These are phyloP conservation scores for Dipodascus geniculatus DNA, from an alignment of 805 yeast genomes.

Conservation along the genomic window DNA sequence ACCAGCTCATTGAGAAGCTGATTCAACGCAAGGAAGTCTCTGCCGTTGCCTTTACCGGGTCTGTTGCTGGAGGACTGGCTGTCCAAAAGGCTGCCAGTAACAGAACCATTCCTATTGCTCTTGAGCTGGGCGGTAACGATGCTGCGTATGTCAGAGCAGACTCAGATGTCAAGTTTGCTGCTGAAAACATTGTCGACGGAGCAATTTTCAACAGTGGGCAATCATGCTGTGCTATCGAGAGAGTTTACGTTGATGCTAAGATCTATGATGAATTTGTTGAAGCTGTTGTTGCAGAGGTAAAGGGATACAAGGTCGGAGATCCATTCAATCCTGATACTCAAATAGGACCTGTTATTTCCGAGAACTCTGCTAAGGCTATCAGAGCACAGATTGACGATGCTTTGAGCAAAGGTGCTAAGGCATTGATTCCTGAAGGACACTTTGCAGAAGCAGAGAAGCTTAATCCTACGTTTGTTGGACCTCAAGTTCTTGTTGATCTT, in stretches of 20 bases:
- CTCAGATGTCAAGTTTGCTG: slow-evolving; percentile 51
- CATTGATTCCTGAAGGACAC: slow-evolving; percentile 37
- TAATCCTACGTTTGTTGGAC: slow-evolving; percentile 62
- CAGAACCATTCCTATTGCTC: slow-evolving; percentile 65
- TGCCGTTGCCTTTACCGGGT: slow-evolving; percentile 82
- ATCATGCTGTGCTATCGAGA: slow-evolving; percentile 87
- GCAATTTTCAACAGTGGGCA: slow-evolving; percentile 86
- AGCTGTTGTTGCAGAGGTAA: slow-evolving; percentile 41
- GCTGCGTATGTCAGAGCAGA: slow-evolving; percentile 76
- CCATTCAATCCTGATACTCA: slow-evolving; percentile 61
- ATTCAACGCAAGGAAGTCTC: slow-evolving; percentile 54
- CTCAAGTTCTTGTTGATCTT: slow-evolving; percentile 74
- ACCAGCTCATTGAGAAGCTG: slow-evolving; percentile 60
- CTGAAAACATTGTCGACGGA: slow-evolving; percentile 58
- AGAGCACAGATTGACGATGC: slow-evolving; percentile 37
- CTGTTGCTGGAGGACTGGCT: slow-evolving; percentile 66
- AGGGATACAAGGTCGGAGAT: slow-evolving; percentile 54
- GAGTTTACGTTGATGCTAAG: slow-evolving; percentile 68
- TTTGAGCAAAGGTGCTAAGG: slow-evolving; percentile 41
- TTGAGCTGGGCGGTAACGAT: slow-evolving; percentile 86
- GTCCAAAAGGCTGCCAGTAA: slow-evolving; percentile 65
- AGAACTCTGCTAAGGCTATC: slow-evolving; percentile 36
- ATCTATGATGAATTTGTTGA: slow-evolving; percentile 56
- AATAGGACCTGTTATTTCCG: slow-evolving; percentile 55
- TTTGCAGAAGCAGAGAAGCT: slow-evolving; percentile 68